Percentiles rank a stretch among this genome's conserved stretches.
Conservation (phyloP, 1,139 yeast genomes). For the Candida anutae region DNA sequence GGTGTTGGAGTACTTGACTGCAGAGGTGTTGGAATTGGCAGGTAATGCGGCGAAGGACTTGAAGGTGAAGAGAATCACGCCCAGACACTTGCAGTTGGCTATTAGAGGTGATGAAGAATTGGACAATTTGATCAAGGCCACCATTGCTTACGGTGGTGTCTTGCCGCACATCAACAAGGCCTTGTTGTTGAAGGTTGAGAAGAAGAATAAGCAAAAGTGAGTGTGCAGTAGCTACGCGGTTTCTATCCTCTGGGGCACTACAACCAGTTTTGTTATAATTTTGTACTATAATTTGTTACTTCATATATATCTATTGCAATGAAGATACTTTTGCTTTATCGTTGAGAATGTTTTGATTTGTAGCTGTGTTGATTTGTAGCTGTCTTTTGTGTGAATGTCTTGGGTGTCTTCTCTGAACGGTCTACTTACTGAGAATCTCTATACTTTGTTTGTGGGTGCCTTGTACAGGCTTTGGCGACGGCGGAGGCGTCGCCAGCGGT, state of each 20-base stretch:
- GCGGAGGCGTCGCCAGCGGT: neutral
- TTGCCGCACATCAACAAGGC: constrained; percentile 97
- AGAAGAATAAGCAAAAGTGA: constrained; percentile 53
- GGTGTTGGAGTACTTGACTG: constrained; percentile 92
- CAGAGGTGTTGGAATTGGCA: constrained; percentile 96
- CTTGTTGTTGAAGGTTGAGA: constrained; percentile 83
- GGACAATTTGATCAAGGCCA: constrained; percentile 91
- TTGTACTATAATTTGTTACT: constrained; percentile 2
- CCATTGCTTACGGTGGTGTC: constrained; percentile 99
- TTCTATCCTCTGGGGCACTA: too few relatives aligned
- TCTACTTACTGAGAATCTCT: too few relatives aligned
- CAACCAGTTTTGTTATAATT: constrained; percentile 7
- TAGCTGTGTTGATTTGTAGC: too few relatives aligned
- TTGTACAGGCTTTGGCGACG: too few relatives aligned
- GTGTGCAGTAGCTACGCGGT: too few relatives aligned
- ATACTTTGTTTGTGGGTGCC: too few relatives aligned
- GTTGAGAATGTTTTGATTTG: too few relatives aligned
- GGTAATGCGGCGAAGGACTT: constrained; percentile 99
- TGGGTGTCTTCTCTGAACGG: too few relatives aligned
- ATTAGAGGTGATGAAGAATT: constrained; percentile 98
- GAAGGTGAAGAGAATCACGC: constrained; percentile 97
- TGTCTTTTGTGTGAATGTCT: too few relatives aligned
- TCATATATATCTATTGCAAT: neutral
- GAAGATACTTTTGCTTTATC: too few relatives aligned
- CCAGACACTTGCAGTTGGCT: constrained; percentile 96